phyloP scores from a whole-genome alignment of 768 basidiomycete genomes.

The Xerocomellus intermedius region DNA sequence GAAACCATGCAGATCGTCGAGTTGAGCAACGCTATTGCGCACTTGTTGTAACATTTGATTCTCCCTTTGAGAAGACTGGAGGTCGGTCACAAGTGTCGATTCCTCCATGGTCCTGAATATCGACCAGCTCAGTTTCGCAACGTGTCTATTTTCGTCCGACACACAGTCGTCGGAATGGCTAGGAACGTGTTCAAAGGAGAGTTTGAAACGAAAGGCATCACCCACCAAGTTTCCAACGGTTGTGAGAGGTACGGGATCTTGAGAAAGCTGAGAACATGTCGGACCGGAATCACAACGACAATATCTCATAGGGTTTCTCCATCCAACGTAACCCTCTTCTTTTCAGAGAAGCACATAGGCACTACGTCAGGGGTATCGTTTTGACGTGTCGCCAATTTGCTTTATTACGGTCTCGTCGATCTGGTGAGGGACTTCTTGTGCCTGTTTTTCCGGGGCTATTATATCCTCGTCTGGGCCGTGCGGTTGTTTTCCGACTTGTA shows the following conservation, averaged over 20 bases:
- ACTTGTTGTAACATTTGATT: too few species aligned
- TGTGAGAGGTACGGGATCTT: constrained; percentile 81
- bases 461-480: neutral
- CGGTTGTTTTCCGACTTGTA: constrained; percentile 36
- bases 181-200: neutral
- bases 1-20: too few species aligned
- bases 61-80: too few species aligned
- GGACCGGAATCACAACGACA: neutral
- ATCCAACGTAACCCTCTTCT: constrained; percentile 84
- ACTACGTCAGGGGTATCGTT: constrained; percentile 69
- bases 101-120: too few species aligned
- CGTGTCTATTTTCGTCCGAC: constrained; percentile 30
- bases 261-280: constrained; percentile 30
- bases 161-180: constrained; percentile 94
- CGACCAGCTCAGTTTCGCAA: too few species aligned
- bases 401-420: constrained; percentile 25
- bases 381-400: constrained; percentile 35
- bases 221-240: constrained; percentile 91
- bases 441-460: constrained; percentile 17
- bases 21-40: too few species aligned
- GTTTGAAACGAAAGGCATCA: neutral
- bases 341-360: constrained; percentile 71
- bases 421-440: neutral
- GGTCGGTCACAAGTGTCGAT: too few species aligned
- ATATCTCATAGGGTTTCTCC: constrained; percentile 74